phyloP scores from a whole-genome alignment of 192 early-diverging fungal species.

The Coemansia sp. region DNA sequence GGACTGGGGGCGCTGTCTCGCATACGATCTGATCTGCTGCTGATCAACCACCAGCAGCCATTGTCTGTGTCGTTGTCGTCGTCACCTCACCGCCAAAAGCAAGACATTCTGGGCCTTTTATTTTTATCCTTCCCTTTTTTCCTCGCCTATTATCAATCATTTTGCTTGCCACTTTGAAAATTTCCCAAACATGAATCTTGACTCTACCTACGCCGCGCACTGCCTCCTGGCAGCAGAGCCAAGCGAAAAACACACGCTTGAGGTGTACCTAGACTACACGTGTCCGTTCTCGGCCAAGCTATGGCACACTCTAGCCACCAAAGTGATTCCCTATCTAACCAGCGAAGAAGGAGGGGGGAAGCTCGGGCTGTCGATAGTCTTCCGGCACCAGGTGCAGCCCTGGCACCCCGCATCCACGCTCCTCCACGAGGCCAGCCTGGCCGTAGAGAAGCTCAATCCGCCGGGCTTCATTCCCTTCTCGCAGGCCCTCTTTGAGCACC shows the following conservation, averaged over 20 bases:
- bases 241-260: slow-evolving; percentile 28
- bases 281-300: slow-evolving; percentile 69
- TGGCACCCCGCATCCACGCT: slow-evolving; percentile 78
- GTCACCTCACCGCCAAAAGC: background rate
- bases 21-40: background rate
- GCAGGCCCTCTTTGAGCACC: slow-evolving; percentile 58
- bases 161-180: background rate
- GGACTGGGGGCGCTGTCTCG: background rate
- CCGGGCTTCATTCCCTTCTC: slow-evolving; percentile 57
- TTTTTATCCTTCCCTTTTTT: background rate
- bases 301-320: slow-evolving; percentile 52
- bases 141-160: background rate
- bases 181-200: slow-evolving; percentile 7
- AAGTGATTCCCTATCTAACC: slow-evolving; percentile 58
- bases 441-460: slow-evolving; percentile 62
- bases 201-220: slow-evolving; percentile 35
- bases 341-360: slow-evolving; percentile 29
- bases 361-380: slow-evolving; percentile 59
- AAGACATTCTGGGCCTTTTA: background rate
- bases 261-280: slow-evolving; percentile 47
- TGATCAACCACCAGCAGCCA: background rate
- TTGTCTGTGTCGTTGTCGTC: no score
- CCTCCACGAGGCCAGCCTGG: slow-evolving; percentile 73
- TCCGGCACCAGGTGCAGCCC: slow-evolving; percentile 82
- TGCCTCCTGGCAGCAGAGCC: background rate